These are phyloP conservation scores for Phaeosphaeria sp. DNA, from an alignment of 2,329 filamentous ascomycete species.

Conservation along the genomic window DNA sequence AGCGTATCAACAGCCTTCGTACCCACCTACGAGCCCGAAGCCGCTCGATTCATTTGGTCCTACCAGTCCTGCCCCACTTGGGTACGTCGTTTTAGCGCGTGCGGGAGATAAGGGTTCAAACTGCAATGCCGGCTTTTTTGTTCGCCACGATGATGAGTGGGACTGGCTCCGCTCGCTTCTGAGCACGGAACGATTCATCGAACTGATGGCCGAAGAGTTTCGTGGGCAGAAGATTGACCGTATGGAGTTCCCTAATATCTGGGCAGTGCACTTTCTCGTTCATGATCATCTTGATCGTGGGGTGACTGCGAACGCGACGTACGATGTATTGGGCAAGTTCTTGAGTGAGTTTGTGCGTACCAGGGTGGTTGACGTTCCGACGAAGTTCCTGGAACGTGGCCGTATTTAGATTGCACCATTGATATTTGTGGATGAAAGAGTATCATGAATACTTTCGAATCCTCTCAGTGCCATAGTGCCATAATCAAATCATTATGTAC, in stretches of 20 bases:
- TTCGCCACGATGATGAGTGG: conserved; percentile 28
- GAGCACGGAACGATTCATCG: conserved; percentile 11
- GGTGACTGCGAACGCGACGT: conserved; percentile 44
- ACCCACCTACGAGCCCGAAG: conserved; percentile 32
- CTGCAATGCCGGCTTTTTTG: conserved; percentile 32
- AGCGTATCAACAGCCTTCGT: conserved; percentile 17
- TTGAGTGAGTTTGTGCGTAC: background rate
- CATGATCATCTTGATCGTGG: conserved; percentile 55
- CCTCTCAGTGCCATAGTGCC: too few relatives aligned
- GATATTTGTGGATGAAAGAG: too few relatives aligned
- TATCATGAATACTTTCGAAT: too few relatives aligned
- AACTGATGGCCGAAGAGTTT: conserved; percentile 17
- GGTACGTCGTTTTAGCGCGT: conserved; percentile 35
- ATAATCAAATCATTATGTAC: too few relatives aligned
- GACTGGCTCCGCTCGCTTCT: conserved; percentile 28
- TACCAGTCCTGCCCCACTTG: conserved; percentile 44
- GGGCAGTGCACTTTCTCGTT: conserved; percentile 50
- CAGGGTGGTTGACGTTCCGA: background rate
- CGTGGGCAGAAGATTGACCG: conserved; percentile 16
- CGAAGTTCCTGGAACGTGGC: background rate
- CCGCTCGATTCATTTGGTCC: conserved; percentile 37
- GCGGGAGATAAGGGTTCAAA: conserved; percentile 37
- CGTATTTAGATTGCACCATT: background rate
- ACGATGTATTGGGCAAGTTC: conserved; percentile 54
- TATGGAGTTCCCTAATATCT: conserved; percentile 16